Conservation (phyloP, 768 basidiomycete genomes). For the Serendipita sp. region DNA sequence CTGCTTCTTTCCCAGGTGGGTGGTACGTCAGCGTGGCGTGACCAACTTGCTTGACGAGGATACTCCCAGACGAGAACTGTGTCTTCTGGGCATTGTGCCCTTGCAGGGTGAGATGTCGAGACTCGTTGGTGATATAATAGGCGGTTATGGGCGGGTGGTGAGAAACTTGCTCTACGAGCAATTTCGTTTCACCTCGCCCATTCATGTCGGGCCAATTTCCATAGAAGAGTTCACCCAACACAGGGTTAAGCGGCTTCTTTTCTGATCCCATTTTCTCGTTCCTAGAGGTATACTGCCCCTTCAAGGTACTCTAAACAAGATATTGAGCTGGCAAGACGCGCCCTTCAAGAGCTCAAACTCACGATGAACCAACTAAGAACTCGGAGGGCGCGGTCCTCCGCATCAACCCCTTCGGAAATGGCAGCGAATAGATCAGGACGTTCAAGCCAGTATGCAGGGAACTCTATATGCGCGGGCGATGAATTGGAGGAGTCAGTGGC, state of each 20-base stretch:
- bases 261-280: slow-evolving; percentile 94
- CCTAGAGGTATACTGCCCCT: slow-evolving; percentile 86
- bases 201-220: slow-evolving; percentile 67
- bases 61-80: slow-evolving; percentile 52
- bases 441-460: slow-evolving; percentile 88
- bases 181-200: slow-evolving; percentile 60
- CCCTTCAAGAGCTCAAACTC: slow-evolving; percentile 20
- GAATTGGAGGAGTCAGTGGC: slow-evolving; percentile 2
- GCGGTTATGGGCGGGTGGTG: slow-evolving; percentile 86
- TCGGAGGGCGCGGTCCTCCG: slow-evolving; percentile 55
- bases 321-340: slow-evolving; percentile 7
- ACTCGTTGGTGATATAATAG: slow-evolving; percentile 69
- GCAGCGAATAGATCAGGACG: slow-evolving; percentile 77
- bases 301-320: slow-evolving; percentile 56
- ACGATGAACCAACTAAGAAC: slow-evolving; percentile 96
- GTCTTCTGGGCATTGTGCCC: slow-evolving; percentile 96
- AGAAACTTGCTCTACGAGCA: slow-evolving; percentile 90
- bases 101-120: slow-evolving; percentile 55
- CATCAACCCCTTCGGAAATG: slow-evolving; percentile 59
- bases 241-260: slow-evolving; percentile 98
- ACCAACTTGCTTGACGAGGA: slow-evolving; percentile 75
- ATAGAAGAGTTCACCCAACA: slow-evolving; percentile 72
- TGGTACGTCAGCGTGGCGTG: slow-evolving; percentile 70
- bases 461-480: neutral
- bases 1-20: slow-evolving; percentile 35